Evolutionary conservation across 371 early-diverging fungal genomes (phyloP).

Genomic region (Apophysomyces trapeziformis): DNA sequence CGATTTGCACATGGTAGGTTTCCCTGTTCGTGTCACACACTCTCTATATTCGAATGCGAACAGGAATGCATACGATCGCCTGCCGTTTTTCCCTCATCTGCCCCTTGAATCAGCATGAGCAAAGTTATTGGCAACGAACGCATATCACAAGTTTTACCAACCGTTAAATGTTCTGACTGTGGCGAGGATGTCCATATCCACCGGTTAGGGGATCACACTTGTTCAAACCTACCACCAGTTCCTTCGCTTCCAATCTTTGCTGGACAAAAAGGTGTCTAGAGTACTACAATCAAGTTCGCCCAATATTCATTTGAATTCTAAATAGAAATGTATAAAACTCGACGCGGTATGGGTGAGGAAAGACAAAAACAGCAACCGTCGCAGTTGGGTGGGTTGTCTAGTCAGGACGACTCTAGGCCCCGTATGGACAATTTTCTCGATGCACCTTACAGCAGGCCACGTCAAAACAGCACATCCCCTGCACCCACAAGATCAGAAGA

Average conservation of each 20-base stretch:
- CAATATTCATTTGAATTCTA: background rate
- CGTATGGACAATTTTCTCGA: constrained; percentile 19
- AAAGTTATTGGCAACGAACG: constrained; percentile 46
- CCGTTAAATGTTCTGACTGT: constrained; percentile 69
- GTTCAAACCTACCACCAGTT: constrained; percentile 60
- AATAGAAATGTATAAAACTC: constrained; percentile 14
- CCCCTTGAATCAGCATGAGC: constrained; percentile 19
- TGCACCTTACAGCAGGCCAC: constrained; percentile 26
- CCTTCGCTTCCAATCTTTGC: constrained; percentile 56
- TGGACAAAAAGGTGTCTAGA: constrained; percentile 27
- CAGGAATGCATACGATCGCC: constrained; percentile 3
- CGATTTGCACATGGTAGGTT: constrained; percentile 5
- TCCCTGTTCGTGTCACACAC: background rate
- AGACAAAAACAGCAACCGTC: background rate
- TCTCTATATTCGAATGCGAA: constrained; percentile 3
- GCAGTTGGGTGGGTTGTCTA: background rate
- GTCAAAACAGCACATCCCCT: constrained; percentile 46
- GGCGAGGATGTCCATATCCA: constrained; percentile 64
- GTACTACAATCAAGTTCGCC: background rate
- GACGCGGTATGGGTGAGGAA: background rate
- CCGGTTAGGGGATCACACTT: constrained; percentile 61
- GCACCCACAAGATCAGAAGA: constrained; percentile 25
- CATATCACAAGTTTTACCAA: constrained; percentile 64
- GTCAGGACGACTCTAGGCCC: constrained; percentile 9
- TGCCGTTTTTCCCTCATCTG: constrained; percentile 11